Evolutionary conservation across 148 eudicot genomes (phyloP).

Genomic region (Nyssa sinensis): DNA sequence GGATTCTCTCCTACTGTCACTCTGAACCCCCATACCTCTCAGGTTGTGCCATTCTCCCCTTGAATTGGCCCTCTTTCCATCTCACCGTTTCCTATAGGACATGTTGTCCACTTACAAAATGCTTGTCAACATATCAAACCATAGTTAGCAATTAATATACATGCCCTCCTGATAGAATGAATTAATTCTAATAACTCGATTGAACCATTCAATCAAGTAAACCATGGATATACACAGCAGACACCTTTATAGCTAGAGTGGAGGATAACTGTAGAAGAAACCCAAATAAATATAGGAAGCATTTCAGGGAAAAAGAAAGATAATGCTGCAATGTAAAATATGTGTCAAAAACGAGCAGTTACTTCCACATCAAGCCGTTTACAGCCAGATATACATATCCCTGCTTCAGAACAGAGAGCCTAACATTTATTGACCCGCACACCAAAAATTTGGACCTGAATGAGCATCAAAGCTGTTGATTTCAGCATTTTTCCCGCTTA

Average conservation of each 20-base stretch:
- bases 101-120: neutral
- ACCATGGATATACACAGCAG: neutral
- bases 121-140: neutral
- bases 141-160: neutral
- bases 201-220: neutral
- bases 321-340: no score
- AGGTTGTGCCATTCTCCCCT: neutral
- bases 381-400: neutral
- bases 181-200: neutral
- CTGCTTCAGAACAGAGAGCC: neutral
- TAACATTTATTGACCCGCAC: neutral
- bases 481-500: neutral
- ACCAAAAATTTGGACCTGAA: neutral
- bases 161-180: neutral
- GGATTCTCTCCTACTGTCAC: neutral
- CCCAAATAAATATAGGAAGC: no score
- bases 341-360: no score
- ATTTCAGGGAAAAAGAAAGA: no score
- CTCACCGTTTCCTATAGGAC: neutral
- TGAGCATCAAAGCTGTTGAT: neutral
- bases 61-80: neutral
- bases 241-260: neutral
- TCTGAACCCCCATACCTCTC: neutral
- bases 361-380: neutral
- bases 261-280: neutral